Evolutionary conservation across 2,329 filamentous ascomycete species (phyloP), one percentile per base, ranked within the genome.

Genomic region (Cercospora sesami): DNA sequence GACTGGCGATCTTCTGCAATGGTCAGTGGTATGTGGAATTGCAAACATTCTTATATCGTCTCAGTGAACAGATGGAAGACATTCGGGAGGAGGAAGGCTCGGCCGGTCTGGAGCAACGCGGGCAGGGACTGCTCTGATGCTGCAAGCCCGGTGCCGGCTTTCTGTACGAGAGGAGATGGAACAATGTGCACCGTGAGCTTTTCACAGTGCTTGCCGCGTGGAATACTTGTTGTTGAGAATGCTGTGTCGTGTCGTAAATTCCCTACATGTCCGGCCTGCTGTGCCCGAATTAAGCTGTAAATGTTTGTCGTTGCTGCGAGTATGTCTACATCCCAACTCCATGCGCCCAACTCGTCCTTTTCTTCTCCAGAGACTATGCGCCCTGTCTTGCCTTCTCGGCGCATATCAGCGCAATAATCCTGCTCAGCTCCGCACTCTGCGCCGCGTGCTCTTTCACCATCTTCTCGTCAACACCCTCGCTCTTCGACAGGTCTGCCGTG

Each of bases 351-450:
- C 18, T 16, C 10, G 16, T 48, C 14, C 18, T 71, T 23, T 23
- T 33, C 8, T 18, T 3, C 48, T 3, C n/a, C 53, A 33, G 31
- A 33, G 2, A 9, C 12, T 33, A 33, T 33, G 31, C 31, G 12
- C 31, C 12, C 31, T 85, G 83, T 69, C 83, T 79, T 5, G 83
- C 83, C 77, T 85, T 85, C 79, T 85, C 83, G 2, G 83, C 81
- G 72, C 83, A 85, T 64, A 85, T 85, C 71, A 85, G 72, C 1
- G 83, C 83, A 68, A 85, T 84, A 65, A 85, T 83, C 63, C 81
- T 73, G 61, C 79, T 81, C 68, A 85, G 69, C 75, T 85, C 83
- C 1, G 83, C 82, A 31, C 79, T 81, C 76, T 85, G 83, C 14
- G 80, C 78, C 62, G 83, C 84, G 63, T 84, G 82, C 75, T 85